Percentiles rank a stretch among this genome's conserved stretches.
phyloP scores from a whole-genome alignment of 768 basidiomycete species.

The Boletus rubescentipes region DNA sequence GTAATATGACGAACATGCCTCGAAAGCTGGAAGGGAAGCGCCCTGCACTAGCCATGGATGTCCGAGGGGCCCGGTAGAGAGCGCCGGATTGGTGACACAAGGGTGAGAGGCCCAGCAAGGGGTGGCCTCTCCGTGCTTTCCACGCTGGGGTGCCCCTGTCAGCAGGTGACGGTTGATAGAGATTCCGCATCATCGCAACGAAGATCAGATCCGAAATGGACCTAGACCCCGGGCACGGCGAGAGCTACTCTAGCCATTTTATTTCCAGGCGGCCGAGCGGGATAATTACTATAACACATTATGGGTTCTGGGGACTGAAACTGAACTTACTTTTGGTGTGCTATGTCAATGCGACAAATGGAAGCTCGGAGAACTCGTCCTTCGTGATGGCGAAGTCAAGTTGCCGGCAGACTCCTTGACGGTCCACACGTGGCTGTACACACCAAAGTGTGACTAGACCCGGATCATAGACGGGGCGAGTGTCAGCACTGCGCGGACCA shows the following conservation, averaged over 20 bases:
- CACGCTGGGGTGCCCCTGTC: conserved; percentile 33
- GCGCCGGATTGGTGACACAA: not conserved
- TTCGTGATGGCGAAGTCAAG: not conserved
- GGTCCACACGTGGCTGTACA: conserved; percentile 22
- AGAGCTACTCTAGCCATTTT: not conserved
- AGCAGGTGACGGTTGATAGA: conserved; percentile 10
- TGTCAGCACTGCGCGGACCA: not conserved
- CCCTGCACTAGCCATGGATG: conserved; percentile 7
- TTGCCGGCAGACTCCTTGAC: not conserved
- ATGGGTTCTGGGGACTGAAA: not conserved
- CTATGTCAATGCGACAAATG: not conserved
- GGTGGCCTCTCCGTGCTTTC: conserved; percentile 20
- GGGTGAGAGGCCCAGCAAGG: conserved; percentile 19
- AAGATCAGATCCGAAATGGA: conserved; percentile 23
- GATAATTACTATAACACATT: not conserved
- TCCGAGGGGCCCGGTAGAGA: conserved; percentile 22
- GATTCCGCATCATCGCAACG: conserved; percentile 25
- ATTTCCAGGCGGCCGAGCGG: conserved; percentile 3
- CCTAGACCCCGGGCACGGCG: conserved; percentile 21
- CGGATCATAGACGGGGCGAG: conserved; percentile 8
- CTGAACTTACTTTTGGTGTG: conserved; percentile 4
- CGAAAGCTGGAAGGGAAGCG: not conserved
- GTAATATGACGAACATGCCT: not conserved
- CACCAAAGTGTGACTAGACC: too few species aligned
- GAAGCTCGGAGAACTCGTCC: not conserved